These are phyloP conservation scores for Orychophragmus violaceus DNA, from an alignment of 345 rosid genomes.

Conservation along the genomic window DNA sequence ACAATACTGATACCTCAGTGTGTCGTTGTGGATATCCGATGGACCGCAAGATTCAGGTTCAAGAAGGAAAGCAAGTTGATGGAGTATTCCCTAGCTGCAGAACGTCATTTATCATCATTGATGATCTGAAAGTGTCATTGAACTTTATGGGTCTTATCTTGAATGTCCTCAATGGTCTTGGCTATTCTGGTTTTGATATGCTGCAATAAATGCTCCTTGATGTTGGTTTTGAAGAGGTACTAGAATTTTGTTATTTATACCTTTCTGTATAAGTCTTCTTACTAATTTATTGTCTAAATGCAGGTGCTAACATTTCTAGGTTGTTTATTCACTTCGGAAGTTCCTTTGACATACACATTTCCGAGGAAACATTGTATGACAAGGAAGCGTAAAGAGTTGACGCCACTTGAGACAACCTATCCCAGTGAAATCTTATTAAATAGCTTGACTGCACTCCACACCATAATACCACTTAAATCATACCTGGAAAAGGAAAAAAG, in stretches of 20 bases:
- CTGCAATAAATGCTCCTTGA: slow-evolving; percentile 5
- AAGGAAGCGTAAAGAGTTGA: neutral
- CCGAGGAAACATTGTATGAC: slow-evolving; percentile 9
- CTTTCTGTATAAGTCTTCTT: neutral
- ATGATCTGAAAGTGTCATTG: slow-evolving; percentile 16
- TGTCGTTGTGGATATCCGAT: slow-evolving; percentile 7
- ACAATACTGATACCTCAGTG: neutral
- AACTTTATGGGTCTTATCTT: slow-evolving; percentile 16
- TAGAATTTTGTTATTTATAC: neutral
- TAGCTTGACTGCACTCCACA: too few species aligned
- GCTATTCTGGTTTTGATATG: slow-evolving; percentile 13
- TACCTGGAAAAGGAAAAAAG: too few species aligned
- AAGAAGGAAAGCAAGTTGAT: neutral
- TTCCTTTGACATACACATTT: slow-evolving; percentile 21
- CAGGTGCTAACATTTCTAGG: slow-evolving; percentile 18
- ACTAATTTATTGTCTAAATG: neutral
- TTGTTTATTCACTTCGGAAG: slow-evolving; percentile 1
- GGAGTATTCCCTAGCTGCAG: slow-evolving; percentile 11
- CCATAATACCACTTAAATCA: too few species aligned
- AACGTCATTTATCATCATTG: slow-evolving; percentile 24
- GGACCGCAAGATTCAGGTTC: neutral
- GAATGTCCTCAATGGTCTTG: slow-evolving; percentile 14
- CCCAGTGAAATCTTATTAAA: too few species aligned
- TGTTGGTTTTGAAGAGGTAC: slow-evolving; percentile 25
- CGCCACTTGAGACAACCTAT: too few species aligned